These are phyloP conservation scores for Suillus spraguei DNA, from an alignment of 768 basidiomycete genomes.

Conservation along the genomic window DNA sequence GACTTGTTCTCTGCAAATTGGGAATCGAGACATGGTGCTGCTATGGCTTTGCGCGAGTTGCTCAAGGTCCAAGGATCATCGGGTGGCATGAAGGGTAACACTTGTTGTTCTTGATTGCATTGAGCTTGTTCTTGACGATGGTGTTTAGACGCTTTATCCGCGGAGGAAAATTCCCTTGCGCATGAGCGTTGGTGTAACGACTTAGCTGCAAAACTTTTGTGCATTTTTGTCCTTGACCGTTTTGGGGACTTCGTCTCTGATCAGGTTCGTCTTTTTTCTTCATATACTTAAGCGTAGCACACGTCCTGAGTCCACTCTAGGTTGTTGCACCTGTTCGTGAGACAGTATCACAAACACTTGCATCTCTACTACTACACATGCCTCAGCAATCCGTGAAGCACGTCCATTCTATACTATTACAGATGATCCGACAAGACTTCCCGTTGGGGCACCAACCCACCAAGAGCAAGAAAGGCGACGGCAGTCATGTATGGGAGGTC, in stretches of 20 bases:
- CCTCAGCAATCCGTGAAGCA: slow-evolving; percentile 75
- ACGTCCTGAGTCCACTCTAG: slow-evolving; percentile 28
- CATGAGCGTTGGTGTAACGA: slow-evolving; percentile 92
- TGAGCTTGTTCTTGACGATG: slow-evolving; percentile 4
- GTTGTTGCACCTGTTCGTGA: slow-evolving; percentile 97
- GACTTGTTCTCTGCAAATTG: slow-evolving; percentile 85
- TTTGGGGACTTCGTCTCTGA: slow-evolving; percentile 98
- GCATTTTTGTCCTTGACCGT: slow-evolving; percentile 92
- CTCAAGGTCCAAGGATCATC: slow-evolving; percentile 80
- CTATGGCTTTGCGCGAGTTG: slow-evolving; percentile 87
- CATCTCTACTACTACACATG: slow-evolving; percentile 87
- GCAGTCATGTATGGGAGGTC: slow-evolving; percentile 89
- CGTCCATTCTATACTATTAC: slow-evolving; percentile 81
- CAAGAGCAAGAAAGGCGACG: slow-evolving; percentile 38
- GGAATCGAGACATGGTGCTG: slow-evolving; percentile 95
- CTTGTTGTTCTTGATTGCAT: not conserved
- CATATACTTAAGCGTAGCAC: not conserved
- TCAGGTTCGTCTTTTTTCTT: slow-evolving; percentile 48
- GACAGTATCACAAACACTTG: slow-evolving; percentile 92
- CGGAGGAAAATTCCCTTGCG: slow-evolving; percentile 58
- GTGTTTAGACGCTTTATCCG: slow-evolving; percentile 49
- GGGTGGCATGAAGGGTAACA: slow-evolving; percentile 79
- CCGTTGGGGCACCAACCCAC: slow-evolving; percentile 41
- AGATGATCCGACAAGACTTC: slow-evolving; percentile 94
- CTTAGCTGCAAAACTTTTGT: slow-evolving; percentile 81